Conservation (phyloP, 2,329 filamentous ascomycete genomes). For the Pseudogymnoascus sp. region DNA sequence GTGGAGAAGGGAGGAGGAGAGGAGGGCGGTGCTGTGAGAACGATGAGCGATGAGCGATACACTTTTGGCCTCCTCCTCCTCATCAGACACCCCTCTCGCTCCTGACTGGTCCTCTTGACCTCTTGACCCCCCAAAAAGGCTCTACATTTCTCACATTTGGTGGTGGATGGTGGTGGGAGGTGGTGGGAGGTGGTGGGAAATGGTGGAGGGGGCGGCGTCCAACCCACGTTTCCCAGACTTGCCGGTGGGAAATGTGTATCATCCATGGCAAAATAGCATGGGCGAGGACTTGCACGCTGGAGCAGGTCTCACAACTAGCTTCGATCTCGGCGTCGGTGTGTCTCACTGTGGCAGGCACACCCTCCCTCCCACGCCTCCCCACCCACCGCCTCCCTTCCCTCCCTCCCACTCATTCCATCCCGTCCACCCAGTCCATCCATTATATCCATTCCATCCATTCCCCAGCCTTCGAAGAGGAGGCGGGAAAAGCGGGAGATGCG, state of each 20-base stretch:
- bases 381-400: not conserved
- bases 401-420: not conserved
- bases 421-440: too few species aligned
- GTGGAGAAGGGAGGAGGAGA: not conserved
- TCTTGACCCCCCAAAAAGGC: not conserved
- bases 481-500: not conserved
- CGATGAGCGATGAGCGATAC: not conserved
- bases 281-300: not conserved
- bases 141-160: not conserved
- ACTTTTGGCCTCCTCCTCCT: not conserved
- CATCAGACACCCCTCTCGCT: not conserved
- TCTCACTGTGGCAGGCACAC: not conserved
- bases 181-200: too few species aligned
- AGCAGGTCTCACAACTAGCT: not conserved
- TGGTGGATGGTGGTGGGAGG: too few species aligned
- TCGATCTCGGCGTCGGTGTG: not conserved
- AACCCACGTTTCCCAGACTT: not conserved
- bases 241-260: not conserved
- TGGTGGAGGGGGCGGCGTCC: not conserved
- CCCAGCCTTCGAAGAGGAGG: not conserved
- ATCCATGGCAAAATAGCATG: not conserved
- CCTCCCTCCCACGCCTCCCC: not conserved
- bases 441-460: not conserved
- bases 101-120: conserved; percentile 6
- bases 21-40: not conserved